Evolutionary conservation across 2,329 filamentous ascomycete species (phyloP), one percentile per base, ranked within the genome.

Genomic region (Colletotrichum brevisporum): DNA sequence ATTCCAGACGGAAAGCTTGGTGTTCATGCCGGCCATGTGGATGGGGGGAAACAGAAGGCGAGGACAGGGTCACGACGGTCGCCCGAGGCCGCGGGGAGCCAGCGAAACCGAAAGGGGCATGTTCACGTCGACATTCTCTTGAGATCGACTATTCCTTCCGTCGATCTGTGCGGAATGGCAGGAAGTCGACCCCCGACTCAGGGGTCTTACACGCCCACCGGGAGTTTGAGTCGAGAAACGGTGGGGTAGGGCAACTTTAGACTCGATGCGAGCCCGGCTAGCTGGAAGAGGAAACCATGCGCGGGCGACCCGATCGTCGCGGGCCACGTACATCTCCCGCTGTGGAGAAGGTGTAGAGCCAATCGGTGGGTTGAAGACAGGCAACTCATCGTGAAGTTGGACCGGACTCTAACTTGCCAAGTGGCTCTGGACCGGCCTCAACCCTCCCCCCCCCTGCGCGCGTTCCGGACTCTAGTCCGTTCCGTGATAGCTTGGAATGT

Each of bases 321-420:
- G 62, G 56, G 62, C 50, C 55, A 55, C 67, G 67, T 61, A 67
- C 50, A 61, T 69, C 67, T 69, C 67, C 63, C 55, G 56, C 36
- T 45, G 41, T 36, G 26, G 45, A 21, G 56, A 39, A 45, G 12
- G 5, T 12, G 10, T 12, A 41, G 6, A 13, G 16, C 54, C 66
- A 61, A 66, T 61, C 63, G 39, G n/a, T 26, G 6, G 9, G 16
- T 10, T 15, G 6, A 31, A 39, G 16, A 31, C 36, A 31, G 9
- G 43, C 36, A 36, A 31, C 31, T 27, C 36, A 18, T 67, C 56
- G 51, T 48, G 48, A 67, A 16, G 27, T 5, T 21, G 15, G 10
- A 27, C 27, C 15, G 18, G 21, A 69, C 55, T 41, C 45, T 60
- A 39, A 47, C 16, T 5, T 52, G 62, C 55, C 62, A 52, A 56